Evolutionary conservation across 306 rosid species (phyloP), one percentile per base, ranked within the genome.

Genomic region (Mucuna pruriens): DNA sequence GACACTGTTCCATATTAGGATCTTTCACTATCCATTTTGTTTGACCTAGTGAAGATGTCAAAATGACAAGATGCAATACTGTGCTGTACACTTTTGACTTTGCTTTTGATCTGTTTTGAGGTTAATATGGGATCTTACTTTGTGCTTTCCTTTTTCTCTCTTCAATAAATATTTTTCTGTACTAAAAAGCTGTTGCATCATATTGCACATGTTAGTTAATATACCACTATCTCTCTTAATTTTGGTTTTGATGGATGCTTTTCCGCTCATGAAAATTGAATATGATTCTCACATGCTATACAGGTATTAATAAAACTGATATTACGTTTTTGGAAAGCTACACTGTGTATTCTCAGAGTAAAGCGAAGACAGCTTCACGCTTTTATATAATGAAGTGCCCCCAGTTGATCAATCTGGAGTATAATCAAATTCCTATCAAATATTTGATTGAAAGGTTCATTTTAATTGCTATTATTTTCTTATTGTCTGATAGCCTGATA

Each of bases 331-430:
- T 88, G 88, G 92, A 87, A 83, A 86, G 91, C 77, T 80, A 85
- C 72, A 85, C 84, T 44, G 89, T 88, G 31, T 92, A 88, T 83
- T 92, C 96, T 80, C 77, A 81, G 11, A 82, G 82, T 89, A 90
- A 88, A 85, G 90, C 74, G 68, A 94, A 90, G 92, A 78, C 90
- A 72, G 88, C 91, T 52, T 71, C 90, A 71, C 83, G 81, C 70
- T 89, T 92, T 83, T 92, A 83, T 52, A 88, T 92, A 40, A 90
- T 92, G 84, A 89, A 79, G 74, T 90, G 90, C 88, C 68, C 84
- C 81, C 72, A 76, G 63, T 63, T 81, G 34, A 75, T 63, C 65
- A 55, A 76, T 25, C 84, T 78, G 44, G 84, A 73, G 40, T 69
- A 51, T 26, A 23, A 16, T 87, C 75, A 15, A 68, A 70, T 89